Base-by-base conservation (phyloP, 768 basidiomycete species). In the Naganishia vaughanmartiniae region DNA sequence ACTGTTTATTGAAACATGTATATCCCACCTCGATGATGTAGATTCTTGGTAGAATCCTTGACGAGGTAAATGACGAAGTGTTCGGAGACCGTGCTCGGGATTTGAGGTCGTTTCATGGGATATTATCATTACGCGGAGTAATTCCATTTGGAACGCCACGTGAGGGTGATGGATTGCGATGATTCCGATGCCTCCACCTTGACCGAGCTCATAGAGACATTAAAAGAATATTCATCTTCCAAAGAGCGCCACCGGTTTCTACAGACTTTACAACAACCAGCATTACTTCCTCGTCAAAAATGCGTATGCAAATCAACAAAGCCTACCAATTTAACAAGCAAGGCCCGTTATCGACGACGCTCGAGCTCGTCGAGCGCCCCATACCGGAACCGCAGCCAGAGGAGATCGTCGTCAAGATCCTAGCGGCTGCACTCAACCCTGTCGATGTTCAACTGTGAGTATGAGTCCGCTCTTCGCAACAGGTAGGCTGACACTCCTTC, bases 371-470 rank as follows among this genome's bases (percentile, higher is more conserved):
- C n/a, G 45, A 65, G 2, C 53, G n/a, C 12, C 42, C 55, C 1
- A 71, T 74, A 14, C 73, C 73, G 0, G 21, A 42, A 17, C 81
- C 85, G 0, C 71, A 75, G 15, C 58, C 73, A 21, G 84, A 83
- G 4, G 80, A 86, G 71, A 82, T 89, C 15, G 83, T 87, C 17
- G 82, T 89, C 60, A 83, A 83, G 69, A 83, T 88, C 3, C 79
- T 81, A 28, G 85, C 86, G 12, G 85, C 84, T 0, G 88, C 88
- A 0, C 81, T 91, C 51, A 92, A 92, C 74, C 89, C 89, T 0
- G 84, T 87, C 87, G 89, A 77, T 71, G 74, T 72, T 56, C 73
- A 77, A 57, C 46, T 76, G 74, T 74, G 39, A 65, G 75, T 70
- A n/a, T n/a, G n/a, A n/a, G n/a, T n/a, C n/a, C 2, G 7, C 6